phyloP scores from a whole-genome alignment of 805 yeast genomes.

The Myxozyma lipomycoides region DNA sequence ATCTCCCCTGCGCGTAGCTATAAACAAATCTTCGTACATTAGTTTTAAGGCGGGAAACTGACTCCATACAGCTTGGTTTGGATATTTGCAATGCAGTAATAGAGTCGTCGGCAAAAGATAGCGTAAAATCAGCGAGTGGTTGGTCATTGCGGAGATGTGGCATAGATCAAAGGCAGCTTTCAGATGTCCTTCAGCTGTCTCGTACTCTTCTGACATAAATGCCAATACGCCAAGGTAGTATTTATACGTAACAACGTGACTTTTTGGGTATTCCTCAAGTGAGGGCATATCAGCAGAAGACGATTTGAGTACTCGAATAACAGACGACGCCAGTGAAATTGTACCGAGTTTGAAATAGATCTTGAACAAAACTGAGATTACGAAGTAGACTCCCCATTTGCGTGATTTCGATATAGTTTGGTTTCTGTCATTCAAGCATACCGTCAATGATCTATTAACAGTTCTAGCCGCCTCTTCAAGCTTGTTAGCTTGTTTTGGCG shows the following conservation, averaged over 20 bases:
- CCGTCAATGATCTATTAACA: conserved; percentile 67
- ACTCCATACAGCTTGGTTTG: conserved; percentile 43
- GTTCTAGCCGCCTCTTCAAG: conserved; percentile 58
- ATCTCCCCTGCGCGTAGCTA: conserved; percentile 54
- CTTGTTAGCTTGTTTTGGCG: conserved; percentile 6
- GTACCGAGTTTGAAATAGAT: conserved; percentile 63
- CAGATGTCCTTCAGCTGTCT: conserved; percentile 49
- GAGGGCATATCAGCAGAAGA: conserved; percentile 51
- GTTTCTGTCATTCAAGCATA: conserved; percentile 74
- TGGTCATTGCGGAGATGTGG: conserved; percentile 30
- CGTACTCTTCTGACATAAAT: conserved; percentile 60
- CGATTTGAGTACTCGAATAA: conserved; percentile 64
- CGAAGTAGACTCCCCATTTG: conserved; percentile 62
- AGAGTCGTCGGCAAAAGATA: conserved; percentile 63
- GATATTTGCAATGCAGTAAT: conserved; percentile 47
- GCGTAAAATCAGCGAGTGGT: conserved; percentile 48
- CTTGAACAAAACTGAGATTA: conserved; percentile 64
- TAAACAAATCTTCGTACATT: conserved; percentile 48
- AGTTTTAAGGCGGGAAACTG: conserved; percentile 42
- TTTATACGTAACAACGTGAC: conserved; percentile 57
- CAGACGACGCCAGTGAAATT: conserved; percentile 66
- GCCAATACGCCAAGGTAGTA: conserved; percentile 68
- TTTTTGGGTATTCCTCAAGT: conserved; percentile 42
- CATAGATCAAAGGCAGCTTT: conserved; percentile 46
- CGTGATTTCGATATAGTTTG: conserved; percentile 49